These are phyloP conservation scores for Alternaria gaisen DNA, from an alignment of 2,329 filamentous ascomycete species.

Conservation along the genomic window DNA sequence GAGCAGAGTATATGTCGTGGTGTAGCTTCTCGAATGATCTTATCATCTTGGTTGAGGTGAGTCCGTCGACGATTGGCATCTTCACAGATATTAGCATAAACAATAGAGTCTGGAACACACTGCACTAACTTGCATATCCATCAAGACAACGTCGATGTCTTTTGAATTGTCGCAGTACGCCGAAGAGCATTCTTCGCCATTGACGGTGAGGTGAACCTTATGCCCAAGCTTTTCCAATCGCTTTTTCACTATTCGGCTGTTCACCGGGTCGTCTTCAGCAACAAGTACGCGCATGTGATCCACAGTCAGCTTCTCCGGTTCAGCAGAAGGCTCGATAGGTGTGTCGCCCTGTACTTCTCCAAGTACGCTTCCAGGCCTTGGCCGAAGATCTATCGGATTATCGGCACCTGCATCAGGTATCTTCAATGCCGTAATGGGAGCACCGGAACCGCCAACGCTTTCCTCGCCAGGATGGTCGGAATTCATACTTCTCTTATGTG, in stretches of 20 bases:
- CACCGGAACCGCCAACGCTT: constrained; percentile 51
- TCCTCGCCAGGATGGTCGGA: constrained; percentile 55
- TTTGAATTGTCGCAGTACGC: constrained; percentile 70
- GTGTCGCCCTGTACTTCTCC: constrained; percentile 40
- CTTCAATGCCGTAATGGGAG: constrained; percentile 56
- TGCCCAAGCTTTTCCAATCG: constrained; percentile 80
- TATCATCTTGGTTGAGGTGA: constrained; percentile 84
- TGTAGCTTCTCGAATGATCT: constrained; percentile 71
- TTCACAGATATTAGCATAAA: constrained; percentile 48
- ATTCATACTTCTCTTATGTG: constrained; percentile 53
- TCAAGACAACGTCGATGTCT: constrained; percentile 80
- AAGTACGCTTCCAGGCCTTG: constrained; percentile 33
- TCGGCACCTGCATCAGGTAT: constrained; percentile 55
- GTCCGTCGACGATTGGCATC: constrained; percentile 93
- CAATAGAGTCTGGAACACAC: too few species aligned
- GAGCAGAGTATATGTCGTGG: constrained; percentile 64
- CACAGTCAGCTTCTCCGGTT: constrained; percentile 32
- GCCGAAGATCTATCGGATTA: constrained; percentile 18
- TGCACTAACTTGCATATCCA: constrained; percentile 85
- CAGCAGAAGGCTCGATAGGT: constrained; percentile 17
- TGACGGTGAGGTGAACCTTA: constrained; percentile 74
- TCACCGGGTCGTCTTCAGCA: constrained; percentile 89
- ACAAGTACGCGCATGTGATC: constrained; percentile 73
- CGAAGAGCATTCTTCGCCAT: constrained; percentile 83
- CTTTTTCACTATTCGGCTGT: constrained; percentile 82